Evolutionary conservation across 2,329 filamentous ascomycete genomes (phyloP), one percentile per base, ranked within the genome.

Genomic region (Phoma herbarum): DNA sequence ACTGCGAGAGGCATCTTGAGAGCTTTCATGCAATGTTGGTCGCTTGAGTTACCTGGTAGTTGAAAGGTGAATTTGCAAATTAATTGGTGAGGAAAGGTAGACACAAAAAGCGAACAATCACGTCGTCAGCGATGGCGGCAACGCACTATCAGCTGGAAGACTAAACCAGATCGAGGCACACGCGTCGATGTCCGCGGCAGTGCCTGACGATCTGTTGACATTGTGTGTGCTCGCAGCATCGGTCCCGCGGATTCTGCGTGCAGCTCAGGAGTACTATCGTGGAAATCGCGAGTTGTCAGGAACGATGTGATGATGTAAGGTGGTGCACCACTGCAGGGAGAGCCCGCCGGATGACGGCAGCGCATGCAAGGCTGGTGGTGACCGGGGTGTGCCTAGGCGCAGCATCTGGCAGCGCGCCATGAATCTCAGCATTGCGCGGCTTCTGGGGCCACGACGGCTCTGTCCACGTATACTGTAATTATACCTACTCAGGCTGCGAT

Each of bases 1-100:
- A 76, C 74, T 62, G 73, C 73, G 46, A 75, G 52, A 66, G 72
- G 68, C 74, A 76, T 75, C 49, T 62, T 75, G 63, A 67, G 11
- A 4, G 59, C 35, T 59, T 42, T 66, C 60, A 66, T 72, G 12
- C 18, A 35, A 25, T n/a, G 6, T 2, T 23, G 2, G 18, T 6
- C 10, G 16, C 25, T 22, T 23, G 23, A 7, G 3, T 1, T n/a
- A n/a, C n/a, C n/a, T n/a, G n/a, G n/a, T 57, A 43, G 23, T 57
- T 29, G 14, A n/a, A 42, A 7, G 20, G 3, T 14, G 2, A 6
- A 28, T 2, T 7, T 42, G 22, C 28, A 8, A 20, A 56, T 16
- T 23, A 35, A 12, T 20, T 44, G n/a, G 25, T 50, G 14, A 6
- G 12, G n/a, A 22, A 31, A 28, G 33, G 22, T 28, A 42, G n/a